Evolutionary conservation across 2,329 filamentous ascomycete species (phyloP), one percentile per base, ranked within the genome.

Genomic region (Fusarium xylarioides): DNA sequence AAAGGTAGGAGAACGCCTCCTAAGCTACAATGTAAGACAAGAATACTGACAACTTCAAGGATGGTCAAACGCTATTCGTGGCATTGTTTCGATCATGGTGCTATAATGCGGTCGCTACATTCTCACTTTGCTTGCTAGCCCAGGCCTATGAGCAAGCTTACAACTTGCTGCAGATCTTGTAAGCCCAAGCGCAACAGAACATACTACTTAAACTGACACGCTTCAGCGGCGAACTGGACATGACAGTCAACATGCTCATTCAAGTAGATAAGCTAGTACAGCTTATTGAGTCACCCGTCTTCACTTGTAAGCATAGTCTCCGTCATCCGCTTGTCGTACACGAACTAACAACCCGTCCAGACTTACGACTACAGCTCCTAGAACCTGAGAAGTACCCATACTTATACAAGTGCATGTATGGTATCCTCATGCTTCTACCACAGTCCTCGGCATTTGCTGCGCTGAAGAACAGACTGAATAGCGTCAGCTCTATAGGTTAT

Each of bases 191-290:
- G 15, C 7, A 23, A 18, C 7, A 21, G 52, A 35, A 12, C 14
- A 28, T 37, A 16, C 2, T 42, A 34, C 43, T 28, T 35, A 11
- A 56, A 35, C 62, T 71, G 58, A 46, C 38, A 18, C n/a, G 8
- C 37, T 40, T 19, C n/a, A 97, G 94, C 82, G 96, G 94, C 67
- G 96, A 99, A 78, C 87, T 99, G 54, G 96, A 99, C 81, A 98
- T 99, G 94, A 98, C 95, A 0, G 96, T 99, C 76, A 97, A 97
- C 77, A 97, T 98, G 83, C 89, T 99, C 62, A 99, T 99, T 47
- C 97, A 99, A 81, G 98, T 99, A 76, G 96, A 99, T 82, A 99
- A 99, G 82, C 88, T 99, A 21, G 96, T 99, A 18, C 96, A 99
- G 81, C 88, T 99, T 21, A 91, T 99, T 43, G 96, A 99, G 81